Base-by-base conservation (phyloP, 176 grass and related monocot genomes). In the Raddia distichophylla region DNA sequence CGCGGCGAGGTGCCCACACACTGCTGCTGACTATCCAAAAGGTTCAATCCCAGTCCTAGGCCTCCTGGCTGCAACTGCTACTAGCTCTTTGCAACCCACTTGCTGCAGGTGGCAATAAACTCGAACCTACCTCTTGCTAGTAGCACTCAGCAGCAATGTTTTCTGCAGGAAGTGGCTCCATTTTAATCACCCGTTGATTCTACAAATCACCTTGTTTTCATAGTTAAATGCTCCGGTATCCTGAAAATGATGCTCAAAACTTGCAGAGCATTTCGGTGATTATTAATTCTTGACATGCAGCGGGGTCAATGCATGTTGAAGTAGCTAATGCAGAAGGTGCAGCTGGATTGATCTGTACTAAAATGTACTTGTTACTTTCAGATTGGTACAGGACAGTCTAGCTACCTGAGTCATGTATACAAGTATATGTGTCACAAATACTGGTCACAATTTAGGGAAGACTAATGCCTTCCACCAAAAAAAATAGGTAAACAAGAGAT, bases 31-130 rank as follows among this genome's bases (percentile, higher is more conserved):
- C 43, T 18, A 56, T 75, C 69, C 52, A 76, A 60, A 16, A 9
- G 11, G 68, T 75, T 10, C 44, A 48, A 20, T 86, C 60, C 13
- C 51, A 81, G 43, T 61, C 52, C 27, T 27, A 27, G 27, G 27
- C 27, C 27, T 27, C 27, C 61, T 54, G 47, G 69, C 13, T 69
- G 53, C 77, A 81, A 75, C 71, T 67, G 77, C 70, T 75, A 12
- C 77, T 40, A 40, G 37, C 37, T 17, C 56, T 57, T 73, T 43
- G 4, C 37, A 73, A 67, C 43, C 74, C 67, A 74, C 60, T 86
- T 82, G 73, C 52, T 67, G 73, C 79, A 61, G 73, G 73, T 73
- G 16, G 37, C 63, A 76, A 80, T 57, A n/a, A 2, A 33, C 42
- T 32, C 15, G 71, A 76, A 76, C 71, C 64, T 82, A 86, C 76